A percentile compares a stretch with the other conserved stretches of the same genome.
Evolutionary conservation across 192 early-diverging fungal genomes (phyloP).

Genomic region (Phycomyces nitens): DNA sequence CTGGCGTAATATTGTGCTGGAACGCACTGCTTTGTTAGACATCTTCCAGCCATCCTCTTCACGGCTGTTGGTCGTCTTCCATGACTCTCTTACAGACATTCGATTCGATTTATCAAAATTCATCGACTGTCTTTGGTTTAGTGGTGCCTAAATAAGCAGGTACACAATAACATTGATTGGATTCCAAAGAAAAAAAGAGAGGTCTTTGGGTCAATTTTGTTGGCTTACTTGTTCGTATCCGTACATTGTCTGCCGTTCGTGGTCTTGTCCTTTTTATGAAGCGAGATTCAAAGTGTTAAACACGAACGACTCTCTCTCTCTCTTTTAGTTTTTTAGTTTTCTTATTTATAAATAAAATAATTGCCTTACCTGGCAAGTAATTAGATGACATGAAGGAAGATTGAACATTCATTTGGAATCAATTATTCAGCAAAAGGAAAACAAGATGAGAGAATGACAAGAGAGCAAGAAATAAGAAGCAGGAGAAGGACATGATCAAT

Average conservation of each 20-base stretch:
- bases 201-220: too few species aligned
- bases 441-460: not conserved
- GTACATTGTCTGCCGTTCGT: not conserved
- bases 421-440: not conserved
- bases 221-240: too few species aligned
- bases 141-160: not conserved
- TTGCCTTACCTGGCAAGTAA: not conserved
- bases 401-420: not conserved
- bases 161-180: not conserved
- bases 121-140: not conserved
- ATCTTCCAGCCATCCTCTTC: conserved; percentile 12
- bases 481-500: not conserved
- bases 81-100: not conserved
- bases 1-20: too few species aligned
- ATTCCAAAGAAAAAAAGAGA: not conserved
- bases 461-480: not conserved
- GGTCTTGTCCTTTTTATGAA: not conserved
- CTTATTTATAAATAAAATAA: not conserved
- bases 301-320: not conserved
- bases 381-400: too few species aligned
- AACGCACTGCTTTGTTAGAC: not conserved
- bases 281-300: not conserved
- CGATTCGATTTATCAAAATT: too few species aligned
- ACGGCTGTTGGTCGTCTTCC: conserved; percentile 11
- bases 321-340: too few species aligned